Base-by-base conservation (phyloP, 352 stramenopile genomes). In the Pythium phragmitis region DNA sequence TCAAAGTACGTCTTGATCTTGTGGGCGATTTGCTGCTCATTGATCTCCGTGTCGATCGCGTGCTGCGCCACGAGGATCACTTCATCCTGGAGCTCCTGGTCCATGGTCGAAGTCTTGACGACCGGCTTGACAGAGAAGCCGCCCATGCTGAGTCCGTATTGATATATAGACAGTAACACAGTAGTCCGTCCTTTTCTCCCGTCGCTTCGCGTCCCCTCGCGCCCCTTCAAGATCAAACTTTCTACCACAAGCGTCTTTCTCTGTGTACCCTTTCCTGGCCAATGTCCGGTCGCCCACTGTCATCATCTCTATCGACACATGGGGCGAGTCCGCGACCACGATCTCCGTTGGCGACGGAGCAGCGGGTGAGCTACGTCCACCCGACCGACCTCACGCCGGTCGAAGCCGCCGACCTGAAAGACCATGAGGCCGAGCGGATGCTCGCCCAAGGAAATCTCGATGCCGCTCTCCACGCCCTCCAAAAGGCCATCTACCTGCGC, bases 1-100 rank as follows among this genome's bases (percentile, higher is more conserved):
- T 98, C 92, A 65, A 98, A 98, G 56, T 96, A 80, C 57, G 86
- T 85, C 70, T 97, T 97, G 47, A 98, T 85, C 60, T 91, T 89
- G 51, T 90, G 88, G 34, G 93, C 91, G 57, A 98, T 96, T 48
- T 96, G 82, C 63, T 97, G 84, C 68, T 95, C 86, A 67, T 90
- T 84, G 39, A 75, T 77, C 69, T 93, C 84, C 8, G 80, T 86
- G 64, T 89, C 80, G 70, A 95, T 91, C 28, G 84, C 86, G 47
- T 83, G 68, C 70, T 95, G 86, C 42, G 78, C 83, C 26, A 92
- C 84, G 52, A 75, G 71, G 37, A 95, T 92, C 30, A 89, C 86
- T 59, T 95, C 86, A 61, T 95, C 86, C 54, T 92, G 84, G 28
- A 95, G 72, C 48, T 95, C 86, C 42, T 87, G 82, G 23, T 93